Evolutionary conservation across 192 early-diverging fungal genomes (phyloP), one percentile per base, ranked within the genome.

Genomic region (Rhizophlyctis rosea): DNA sequence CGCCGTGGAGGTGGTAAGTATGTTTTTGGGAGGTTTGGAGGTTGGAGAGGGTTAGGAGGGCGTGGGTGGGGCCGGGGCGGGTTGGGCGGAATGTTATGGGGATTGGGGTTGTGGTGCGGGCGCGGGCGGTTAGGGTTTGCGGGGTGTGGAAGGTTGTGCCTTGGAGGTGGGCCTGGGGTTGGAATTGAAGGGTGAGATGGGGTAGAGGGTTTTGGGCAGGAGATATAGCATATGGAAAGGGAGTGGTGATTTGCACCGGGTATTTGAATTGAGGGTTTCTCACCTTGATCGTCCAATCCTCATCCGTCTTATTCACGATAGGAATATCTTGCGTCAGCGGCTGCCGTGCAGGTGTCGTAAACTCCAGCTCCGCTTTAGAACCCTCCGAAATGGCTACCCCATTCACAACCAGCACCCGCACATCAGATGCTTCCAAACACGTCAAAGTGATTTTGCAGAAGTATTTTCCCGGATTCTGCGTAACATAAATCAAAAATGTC

Each of bases 261-360:
- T 4, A 23, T 57, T 58, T 59, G 23, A 7, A 65, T 30, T 2
- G 1, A 65, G 36, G 16, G 13, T 33, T n/a, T 36, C 18, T 11
- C 52, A 74, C 75, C 59, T 71, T 77, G 39, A 82, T 65, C 0
- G 58, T 69, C 81, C 81, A 82, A 35, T 82, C 81, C 21, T 82
- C 81, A 13, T 72, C 76, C 16, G 81, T 74, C n/a, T 59, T 48
- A 39, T 82, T 82, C 16, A 80, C 55, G 33, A 82, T 80, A 3
- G 81, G 81, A 47, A 82, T 75, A 30, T 82, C 81, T 55, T 82
- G 81, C 29, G 61, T 49, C 3, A 82, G 32, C 3, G 58, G 16
- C 61, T 82, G 74, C n/a, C 76, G 66, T 3, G 75, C 77, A 23
- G 73, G 77, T 9, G 61, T 61, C 25, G 47, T 4, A 49, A 82